Percentiles rank a stretch among this genome's conserved stretches.
phyloP scores from a whole-genome alignment of 306 rosid species.

The Nissolia schottii region DNA sequence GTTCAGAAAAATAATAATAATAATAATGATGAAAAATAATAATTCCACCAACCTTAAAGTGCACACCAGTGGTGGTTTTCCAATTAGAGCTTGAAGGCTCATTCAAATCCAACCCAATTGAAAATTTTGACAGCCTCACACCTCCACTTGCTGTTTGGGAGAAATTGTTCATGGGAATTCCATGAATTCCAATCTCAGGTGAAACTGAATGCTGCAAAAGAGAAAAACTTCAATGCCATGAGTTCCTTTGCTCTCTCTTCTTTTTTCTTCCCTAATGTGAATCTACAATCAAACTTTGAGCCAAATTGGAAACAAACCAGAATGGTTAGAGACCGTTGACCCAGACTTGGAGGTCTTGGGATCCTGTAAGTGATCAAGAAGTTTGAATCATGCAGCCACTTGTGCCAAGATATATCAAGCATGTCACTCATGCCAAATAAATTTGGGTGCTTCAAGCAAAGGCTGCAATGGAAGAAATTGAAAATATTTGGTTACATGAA shows the following conservation, averaged over 20 bases:
- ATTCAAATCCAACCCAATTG: constrained; percentile 47
- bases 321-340: constrained; percentile 46
- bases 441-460: constrained; percentile 57
- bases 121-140: constrained; percentile 52
- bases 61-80: constrained; percentile 51
- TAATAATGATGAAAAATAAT: not conserved
- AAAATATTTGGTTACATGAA: not conserved
- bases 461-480: constrained; percentile 33
- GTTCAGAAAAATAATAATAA: too few relatives aligned
- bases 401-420: constrained; percentile 59
- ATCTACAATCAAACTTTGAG: not conserved
- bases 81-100: constrained; percentile 61
- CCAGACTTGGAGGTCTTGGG: constrained; percentile 41
- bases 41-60: constrained; percentile 42
- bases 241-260: not conserved
- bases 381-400: constrained; percentile 62
- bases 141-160: constrained; percentile 49
- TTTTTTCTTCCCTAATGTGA: not conserved
- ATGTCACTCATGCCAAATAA: constrained; percentile 54
- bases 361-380: constrained; percentile 49
- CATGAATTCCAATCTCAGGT: constrained; percentile 65
- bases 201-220: constrained; percentile 50
- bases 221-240: not conserved
- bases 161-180: constrained; percentile 52
- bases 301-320: constrained; percentile 32